Evolutionary conservation across 441 rosid genomes (phyloP).

Genomic region (Biscutella laevigata): DNA sequence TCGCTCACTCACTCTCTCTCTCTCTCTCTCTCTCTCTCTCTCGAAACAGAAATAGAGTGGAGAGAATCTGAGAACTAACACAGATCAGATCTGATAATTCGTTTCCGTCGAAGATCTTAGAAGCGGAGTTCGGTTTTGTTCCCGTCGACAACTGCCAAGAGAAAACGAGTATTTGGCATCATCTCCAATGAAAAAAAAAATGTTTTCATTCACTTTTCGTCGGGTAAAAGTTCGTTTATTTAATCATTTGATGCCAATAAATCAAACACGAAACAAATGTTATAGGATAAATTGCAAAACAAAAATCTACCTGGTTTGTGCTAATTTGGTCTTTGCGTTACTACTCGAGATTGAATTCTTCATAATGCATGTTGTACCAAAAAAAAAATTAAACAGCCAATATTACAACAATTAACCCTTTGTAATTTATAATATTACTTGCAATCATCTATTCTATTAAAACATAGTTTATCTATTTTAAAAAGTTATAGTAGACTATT

Average conservation of each 20-base stretch:
- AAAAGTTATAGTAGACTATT: no score
- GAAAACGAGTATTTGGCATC: constrained; percentile 25
- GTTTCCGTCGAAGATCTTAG: constrained; percentile 25
- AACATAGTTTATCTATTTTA: no score
- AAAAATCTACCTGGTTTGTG: no score
- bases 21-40: constrained; percentile 11
- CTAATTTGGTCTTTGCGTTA: no score
- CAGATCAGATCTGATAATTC: constrained; percentile 23
- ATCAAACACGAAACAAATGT: neutral
- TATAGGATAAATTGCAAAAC: neutral
- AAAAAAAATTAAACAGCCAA: no score
- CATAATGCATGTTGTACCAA: no score
- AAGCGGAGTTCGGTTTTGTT: constrained; percentile 27
- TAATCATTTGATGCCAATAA: neutral
- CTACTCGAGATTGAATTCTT: no score
- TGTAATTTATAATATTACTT: no score
- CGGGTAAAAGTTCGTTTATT: constrained; percentile 10
- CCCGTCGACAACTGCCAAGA: constrained; percentile 29
- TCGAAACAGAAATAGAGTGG: constrained; percentile 15
- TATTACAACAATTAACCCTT: no score
- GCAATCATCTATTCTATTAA: no score
- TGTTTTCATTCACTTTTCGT: constrained; percentile 7
- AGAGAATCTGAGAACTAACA: constrained; percentile 3
- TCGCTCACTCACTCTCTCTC: constrained; percentile 16
- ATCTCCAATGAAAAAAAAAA: neutral